Conservation (phyloP, 192 early-diverging fungal species). For the Oehlia diaphana region DNA sequence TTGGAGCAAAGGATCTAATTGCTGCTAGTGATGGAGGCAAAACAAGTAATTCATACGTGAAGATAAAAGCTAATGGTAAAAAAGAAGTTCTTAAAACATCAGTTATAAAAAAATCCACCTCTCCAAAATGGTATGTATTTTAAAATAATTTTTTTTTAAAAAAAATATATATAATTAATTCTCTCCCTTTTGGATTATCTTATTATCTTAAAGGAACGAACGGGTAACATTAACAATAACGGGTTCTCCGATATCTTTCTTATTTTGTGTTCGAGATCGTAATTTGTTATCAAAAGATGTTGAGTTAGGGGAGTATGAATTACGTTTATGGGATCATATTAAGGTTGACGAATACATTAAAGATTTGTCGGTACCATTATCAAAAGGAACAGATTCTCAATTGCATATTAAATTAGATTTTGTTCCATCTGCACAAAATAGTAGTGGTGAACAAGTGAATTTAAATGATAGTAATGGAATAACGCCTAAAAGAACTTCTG, state of each 20-base stretch:
- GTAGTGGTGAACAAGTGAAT: neutral
- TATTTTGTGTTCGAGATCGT: conserved; percentile 68
- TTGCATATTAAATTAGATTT: conserved; percentile 14
- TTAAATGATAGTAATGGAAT: too few relatives aligned
- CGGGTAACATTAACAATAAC: conserved; percentile 12
- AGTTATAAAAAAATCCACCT: conserved; percentile 67
- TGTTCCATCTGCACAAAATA: neutral
- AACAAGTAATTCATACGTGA: conserved; percentile 73
- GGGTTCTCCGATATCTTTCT: conserved; percentile 41
- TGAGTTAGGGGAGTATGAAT: conserved; percentile 61
- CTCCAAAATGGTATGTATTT: conserved; percentile 62
- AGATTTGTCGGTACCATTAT: conserved; percentile 37
- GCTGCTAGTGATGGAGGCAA: conserved; percentile 48
- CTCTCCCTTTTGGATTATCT: neutral
- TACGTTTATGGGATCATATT: conserved; percentile 55
- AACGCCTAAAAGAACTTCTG: neutral
- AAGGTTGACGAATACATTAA: conserved; percentile 24
- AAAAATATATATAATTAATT: neutral
- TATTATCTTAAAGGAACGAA: neutral
- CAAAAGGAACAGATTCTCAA: neutral
- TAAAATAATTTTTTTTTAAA: neutral
- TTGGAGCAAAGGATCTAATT: conserved; percentile 49
- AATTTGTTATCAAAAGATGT: conserved; percentile 64
- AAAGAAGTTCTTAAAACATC: conserved; percentile 68
- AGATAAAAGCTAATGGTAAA: conserved; percentile 50